These are phyloP conservation scores for Huntiella omanensis DNA, from an alignment of 2,329 filamentous ascomycete species.

Conservation along the genomic window DNA sequence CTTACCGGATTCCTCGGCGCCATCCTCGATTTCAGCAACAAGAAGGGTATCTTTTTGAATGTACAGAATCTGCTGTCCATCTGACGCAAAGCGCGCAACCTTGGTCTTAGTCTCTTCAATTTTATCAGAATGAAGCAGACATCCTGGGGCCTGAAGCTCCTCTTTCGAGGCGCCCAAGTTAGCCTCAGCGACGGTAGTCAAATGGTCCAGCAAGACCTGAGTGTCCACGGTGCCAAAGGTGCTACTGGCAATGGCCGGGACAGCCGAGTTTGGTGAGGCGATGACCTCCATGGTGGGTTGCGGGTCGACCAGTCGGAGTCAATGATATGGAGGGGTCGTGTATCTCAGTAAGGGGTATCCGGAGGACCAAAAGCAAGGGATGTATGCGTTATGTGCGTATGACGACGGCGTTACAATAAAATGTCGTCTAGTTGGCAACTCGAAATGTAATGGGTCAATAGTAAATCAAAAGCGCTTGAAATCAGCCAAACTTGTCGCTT, in stretches of 20 bases:
- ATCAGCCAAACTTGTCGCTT: too few species aligned
- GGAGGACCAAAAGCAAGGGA: not conserved
- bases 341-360: too few species aligned
- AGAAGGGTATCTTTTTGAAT: constrained; percentile 63
- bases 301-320: not conserved
- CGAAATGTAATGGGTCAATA: too few species aligned
- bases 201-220: constrained; percentile 50
- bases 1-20: constrained; percentile 26
- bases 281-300: constrained; percentile 32
- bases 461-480: too few species aligned
- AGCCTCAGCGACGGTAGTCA: constrained; percentile 50
- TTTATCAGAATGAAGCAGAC: constrained; percentile 55
- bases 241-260: constrained; percentile 28
- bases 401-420: too few species aligned
- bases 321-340: too few species aligned
- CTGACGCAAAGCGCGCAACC: constrained; percentile 76
- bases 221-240: constrained; percentile 44
- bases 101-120: constrained; percentile 67
- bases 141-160: constrained; percentile 66
- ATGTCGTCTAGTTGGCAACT: too few species aligned
- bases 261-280: constrained; percentile 22
- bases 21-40: constrained; percentile 32
- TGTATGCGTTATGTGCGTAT: not conserved
- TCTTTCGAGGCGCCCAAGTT: constrained; percentile 55
- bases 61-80: constrained; percentile 75